Evolutionary conservation across 1,139 yeast genomes (phyloP).

Genomic region (Yamadazyma sp.): DNA sequence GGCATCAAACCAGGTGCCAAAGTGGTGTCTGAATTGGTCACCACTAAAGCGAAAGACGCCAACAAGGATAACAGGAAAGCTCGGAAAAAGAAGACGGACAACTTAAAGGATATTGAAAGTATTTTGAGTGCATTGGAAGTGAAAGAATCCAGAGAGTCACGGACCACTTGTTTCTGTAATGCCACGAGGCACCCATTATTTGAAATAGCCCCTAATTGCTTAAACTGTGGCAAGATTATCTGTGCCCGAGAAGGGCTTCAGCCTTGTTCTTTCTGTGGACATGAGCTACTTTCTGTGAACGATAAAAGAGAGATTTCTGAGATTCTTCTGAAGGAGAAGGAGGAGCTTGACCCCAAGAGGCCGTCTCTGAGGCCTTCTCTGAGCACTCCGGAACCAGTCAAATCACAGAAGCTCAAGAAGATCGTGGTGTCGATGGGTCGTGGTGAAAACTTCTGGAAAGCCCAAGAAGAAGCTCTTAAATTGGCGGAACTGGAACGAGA

Average conservation of each 20-base stretch:
- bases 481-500: conserved; percentile 43
- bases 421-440: conserved; percentile 55
- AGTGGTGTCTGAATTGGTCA: conserved; percentile 17
- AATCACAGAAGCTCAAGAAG: conserved; percentile 27
- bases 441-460: conserved; percentile 65
- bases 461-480: conserved; percentile 64
- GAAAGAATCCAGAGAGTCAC: conserved; percentile 12
- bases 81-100: conserved; percentile 44
- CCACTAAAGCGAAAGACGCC: conserved; percentile 20
- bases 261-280: conserved; percentile 83
- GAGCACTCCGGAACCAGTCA: conserved; percentile 14
- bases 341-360: conserved; percentile 10
- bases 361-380: conserved; percentile 5
- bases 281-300: conserved; percentile 56
- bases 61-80: conserved; percentile 28
- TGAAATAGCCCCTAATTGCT: conserved; percentile 89
- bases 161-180: conserved; percentile 69
- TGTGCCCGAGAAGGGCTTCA: conserved; percentile 89
- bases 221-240: conserved; percentile 90
- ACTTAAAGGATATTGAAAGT: conserved; percentile 58
- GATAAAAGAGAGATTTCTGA: conserved; percentile 62
- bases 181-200: conserved; percentile 85
- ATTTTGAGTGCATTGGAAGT: conserved; percentile 39
- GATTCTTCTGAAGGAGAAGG: conserved; percentile 50
- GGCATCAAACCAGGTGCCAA: conserved; percentile 3